Conservation (phyloP, 305 asterid genomes). For the Solanum aculeatissimum region DNA sequence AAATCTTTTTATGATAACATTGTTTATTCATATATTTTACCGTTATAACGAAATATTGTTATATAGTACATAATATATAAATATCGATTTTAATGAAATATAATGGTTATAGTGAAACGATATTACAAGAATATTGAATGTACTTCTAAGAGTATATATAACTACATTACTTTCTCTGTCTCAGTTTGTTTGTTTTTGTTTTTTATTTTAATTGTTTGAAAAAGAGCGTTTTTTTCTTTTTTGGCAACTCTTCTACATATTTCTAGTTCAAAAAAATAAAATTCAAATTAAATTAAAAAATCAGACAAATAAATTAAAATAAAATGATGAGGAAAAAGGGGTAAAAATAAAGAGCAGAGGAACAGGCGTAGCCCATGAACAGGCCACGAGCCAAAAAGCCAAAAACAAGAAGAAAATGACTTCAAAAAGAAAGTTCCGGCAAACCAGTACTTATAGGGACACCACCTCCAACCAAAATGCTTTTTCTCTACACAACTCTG, state of each 20-base stretch:
- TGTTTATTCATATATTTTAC: background rate
- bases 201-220: background rate
- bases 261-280: background rate
- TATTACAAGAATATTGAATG: background rate
- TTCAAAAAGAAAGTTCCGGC: constrained; percentile 9
- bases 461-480: constrained; percentile 13
- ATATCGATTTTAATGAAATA: background rate
- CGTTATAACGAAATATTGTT: background rate
- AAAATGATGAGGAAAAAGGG: background rate
- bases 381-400: constrained; percentile 32
- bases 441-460: constrained; percentile 15
- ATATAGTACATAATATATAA: background rate
- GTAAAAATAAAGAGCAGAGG: background rate
- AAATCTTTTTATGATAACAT: background rate
- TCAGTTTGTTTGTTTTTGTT: background rate
- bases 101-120: background rate
- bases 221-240: background rate
- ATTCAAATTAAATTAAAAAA: background rate
- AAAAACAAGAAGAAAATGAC: constrained; percentile 30
- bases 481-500: constrained; percentile 14
- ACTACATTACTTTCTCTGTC: background rate
- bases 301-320: background rate
- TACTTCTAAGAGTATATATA: background rate
- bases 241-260: background rate
- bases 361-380: constrained; percentile 8